Evolutionary conservation across 2,329 filamentous ascomycete genomes (phyloP), one percentile per base, ranked within the genome.

Genomic region (Rhinocladiella mackenziei): DNA sequence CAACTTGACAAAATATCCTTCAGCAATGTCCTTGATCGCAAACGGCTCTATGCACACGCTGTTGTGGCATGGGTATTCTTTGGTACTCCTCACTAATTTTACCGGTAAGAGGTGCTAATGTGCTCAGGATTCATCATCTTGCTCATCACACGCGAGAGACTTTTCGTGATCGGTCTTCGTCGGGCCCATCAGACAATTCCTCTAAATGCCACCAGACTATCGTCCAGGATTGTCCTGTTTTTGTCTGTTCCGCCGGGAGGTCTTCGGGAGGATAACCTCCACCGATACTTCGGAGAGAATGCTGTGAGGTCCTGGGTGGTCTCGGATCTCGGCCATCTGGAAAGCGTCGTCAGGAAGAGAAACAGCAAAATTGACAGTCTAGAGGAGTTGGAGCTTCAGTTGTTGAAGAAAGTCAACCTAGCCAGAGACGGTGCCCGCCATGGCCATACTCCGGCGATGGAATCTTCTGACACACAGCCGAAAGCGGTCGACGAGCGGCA

Each of bases 121-220:
- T 17, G n/a, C 8, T n/a, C 15, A 47, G 48, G 33, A 28, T 95
- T 95, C 61, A 76, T 97, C 45, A 81, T 97, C 59, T 91, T 88
- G 64, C 83, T 87, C 56, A 79, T 97, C 45, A 83, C 87, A 36
- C 80, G 91, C 41, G 91, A 97, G 65, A 84, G 83, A 60, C 83
- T 97, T 56, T 94, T 84, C 73, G 94, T 88, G 65, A 83, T 94
- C 65, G 94, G 92, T 57, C 69, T 97, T 17, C 84, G 89, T 45
- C 91, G 97, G 67, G 89, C 89, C 1, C 95, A 92, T 66, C 78
- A 94, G 35, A 78, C 94, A 34, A 89, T 88, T 2, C 88, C 88
- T 9, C 74, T 84, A 28, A 92, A 92, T 63, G 77, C 86, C 31
- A 83, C 84, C 56, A 83, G 89, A 37, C 81, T 96, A 19, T 96